Evolutionary conservation across 345 rosid genomes (phyloP).

Genomic region (Aquilaria yunnanensis): DNA sequence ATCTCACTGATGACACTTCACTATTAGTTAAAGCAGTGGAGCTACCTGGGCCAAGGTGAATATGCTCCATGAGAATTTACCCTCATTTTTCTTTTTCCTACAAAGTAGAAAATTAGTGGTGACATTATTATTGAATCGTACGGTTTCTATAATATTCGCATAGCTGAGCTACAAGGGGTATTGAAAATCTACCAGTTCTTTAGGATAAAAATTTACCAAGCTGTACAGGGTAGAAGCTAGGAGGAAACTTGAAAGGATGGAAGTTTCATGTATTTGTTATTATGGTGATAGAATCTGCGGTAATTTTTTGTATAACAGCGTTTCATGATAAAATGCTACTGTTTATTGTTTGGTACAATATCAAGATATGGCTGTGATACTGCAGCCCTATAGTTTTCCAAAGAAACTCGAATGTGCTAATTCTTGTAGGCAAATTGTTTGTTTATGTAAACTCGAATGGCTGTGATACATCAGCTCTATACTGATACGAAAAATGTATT

Average conservation of each 20-base stretch:
- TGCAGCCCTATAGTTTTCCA: too few species aligned
- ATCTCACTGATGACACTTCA: conserved; percentile 84
- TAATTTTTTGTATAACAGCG: too few species aligned
- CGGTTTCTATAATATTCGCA: conserved; percentile 19
- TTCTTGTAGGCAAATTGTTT: too few species aligned
- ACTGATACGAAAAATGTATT: too few species aligned
- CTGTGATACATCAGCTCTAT: too few species aligned
- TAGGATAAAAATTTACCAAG: neutral
- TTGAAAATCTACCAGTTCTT: neutral
- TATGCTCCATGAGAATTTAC: neutral
- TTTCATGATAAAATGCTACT: too few species aligned
- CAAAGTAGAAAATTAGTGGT: conserved; percentile 12
- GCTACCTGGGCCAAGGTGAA: conserved; percentile 87
- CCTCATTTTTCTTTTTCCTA: neutral
- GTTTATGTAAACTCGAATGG: too few species aligned
- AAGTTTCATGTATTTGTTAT: conserved; percentile 2
- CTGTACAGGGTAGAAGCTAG: conserved; percentile 26
- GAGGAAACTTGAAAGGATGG: conserved; percentile 7
- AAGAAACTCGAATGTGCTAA: too few species aligned
- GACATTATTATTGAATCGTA: conserved; percentile 4
- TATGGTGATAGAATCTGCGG: too few species aligned
- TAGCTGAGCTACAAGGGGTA: conserved; percentile 15
- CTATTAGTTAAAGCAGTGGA: conserved; percentile 88
- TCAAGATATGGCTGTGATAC: too few species aligned
- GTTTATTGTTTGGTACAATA: too few species aligned